phyloP scores from a whole-genome alignment of 2,329 filamentous ascomycete species.

The Celoporthe dispersa region DNA sequence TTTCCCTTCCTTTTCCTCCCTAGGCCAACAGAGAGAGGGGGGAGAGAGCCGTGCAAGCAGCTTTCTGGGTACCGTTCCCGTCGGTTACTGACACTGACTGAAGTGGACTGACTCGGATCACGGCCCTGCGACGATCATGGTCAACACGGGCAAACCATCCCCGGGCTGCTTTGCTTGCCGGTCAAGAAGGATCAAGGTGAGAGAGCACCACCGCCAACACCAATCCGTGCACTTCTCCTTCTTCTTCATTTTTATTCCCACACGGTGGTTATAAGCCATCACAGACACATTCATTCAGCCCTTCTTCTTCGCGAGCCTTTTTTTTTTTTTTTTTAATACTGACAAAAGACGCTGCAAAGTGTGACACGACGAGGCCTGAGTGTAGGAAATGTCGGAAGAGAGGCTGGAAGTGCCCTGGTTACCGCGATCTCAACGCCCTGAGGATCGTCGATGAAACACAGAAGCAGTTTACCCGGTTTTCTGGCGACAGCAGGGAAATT shows the following conservation, averaged over 20 bases:
- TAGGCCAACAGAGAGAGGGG: background rate
- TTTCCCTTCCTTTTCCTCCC: background rate
- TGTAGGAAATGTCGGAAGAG: constrained; percentile 30
- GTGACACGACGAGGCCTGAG: constrained; percentile 29
- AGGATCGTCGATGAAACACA: constrained; percentile 31
- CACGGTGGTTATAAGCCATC: background rate
- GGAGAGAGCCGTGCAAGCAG: background rate
- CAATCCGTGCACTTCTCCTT: background rate
- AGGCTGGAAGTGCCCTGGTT: constrained; percentile 30
- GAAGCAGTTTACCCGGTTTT: constrained; percentile 29
- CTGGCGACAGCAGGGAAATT: constrained; percentile 25
- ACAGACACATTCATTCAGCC: background rate
- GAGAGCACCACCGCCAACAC: background rate
- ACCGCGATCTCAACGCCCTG: constrained; percentile 29
- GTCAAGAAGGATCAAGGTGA: constrained; percentile 29
- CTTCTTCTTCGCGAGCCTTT: background rate
- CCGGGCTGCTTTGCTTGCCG: constrained; percentile 30
- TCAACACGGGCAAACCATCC: constrained; percentile 30
- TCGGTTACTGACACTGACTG: background rate
- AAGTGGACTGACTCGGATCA: background rate
- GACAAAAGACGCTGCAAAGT: constrained; percentile 12
- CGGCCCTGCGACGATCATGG: constrained; percentile 19
- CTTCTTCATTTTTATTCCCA: background rate
- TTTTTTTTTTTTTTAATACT: background rate
- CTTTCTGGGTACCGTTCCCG: background rate